Conservation (phyloP, 1,139 yeast species). For the Sugiyamaella xylanicola region DNA sequence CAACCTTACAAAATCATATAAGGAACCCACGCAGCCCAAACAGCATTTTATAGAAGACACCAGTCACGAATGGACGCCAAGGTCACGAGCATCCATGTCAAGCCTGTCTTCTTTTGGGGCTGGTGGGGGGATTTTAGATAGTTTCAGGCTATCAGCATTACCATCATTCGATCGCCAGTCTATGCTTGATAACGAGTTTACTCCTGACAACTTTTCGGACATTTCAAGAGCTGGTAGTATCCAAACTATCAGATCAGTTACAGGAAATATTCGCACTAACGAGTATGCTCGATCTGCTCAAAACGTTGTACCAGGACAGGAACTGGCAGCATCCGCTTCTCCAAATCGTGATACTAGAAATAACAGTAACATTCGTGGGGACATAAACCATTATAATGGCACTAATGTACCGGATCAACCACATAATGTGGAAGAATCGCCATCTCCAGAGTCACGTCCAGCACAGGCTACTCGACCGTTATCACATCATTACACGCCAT, state of each 20-base stretch:
- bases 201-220: not conserved
- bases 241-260: constrained; percentile 5
- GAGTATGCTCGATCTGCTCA: constrained; percentile 2
- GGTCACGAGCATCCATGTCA: constrained; percentile 24
- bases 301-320: not conserved
- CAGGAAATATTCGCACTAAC: constrained; percentile 1
- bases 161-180: constrained; percentile 22
- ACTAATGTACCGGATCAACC: no score
- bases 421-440: no score
- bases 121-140: constrained; percentile 38
- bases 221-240: constrained; percentile 3
- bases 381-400: no score
- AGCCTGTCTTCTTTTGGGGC: constrained; percentile 26
- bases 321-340: no score
- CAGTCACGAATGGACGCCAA: constrained; percentile 26
- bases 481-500: not conserved
- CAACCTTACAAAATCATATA: not conserved
- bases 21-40: not conserved
- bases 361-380: no score
- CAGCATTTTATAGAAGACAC: not conserved
- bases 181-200: not conserved
- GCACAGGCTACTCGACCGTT: not conserved
- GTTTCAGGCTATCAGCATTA: constrained; percentile 36
- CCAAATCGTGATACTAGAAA: no score
- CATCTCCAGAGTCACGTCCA: constrained; percentile 9